Evolutionary conservation across 352 stramenopile genomes (phyloP), one percentile per base, ranked within the genome.

Genomic region (Stramenopiles sp.): DNA sequence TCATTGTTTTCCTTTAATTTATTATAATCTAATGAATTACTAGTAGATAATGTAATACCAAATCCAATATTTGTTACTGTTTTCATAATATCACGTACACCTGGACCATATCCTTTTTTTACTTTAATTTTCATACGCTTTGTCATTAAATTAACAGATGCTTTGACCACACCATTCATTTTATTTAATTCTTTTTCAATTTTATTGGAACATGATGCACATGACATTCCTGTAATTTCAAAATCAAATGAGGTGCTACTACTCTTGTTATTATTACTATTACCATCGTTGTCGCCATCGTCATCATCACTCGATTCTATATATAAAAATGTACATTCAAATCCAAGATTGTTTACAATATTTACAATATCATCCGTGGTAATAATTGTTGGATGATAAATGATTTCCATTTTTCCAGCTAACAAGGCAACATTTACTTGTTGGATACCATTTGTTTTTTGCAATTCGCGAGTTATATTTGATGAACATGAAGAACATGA

Each of bases 1-100:
- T 86, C 81, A 4, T 90, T 89, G 74, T 93, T 90, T 76, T 91
- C 84, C 38, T 90, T 89, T 43, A 94, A 85, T 20, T 85, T 89
- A 0, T 89, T 86, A 79, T 90, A 85, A 77, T 92, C 88, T 29
- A 84, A 83, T 76, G 63, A 90, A 29, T 86, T 85, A 6, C 83
- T 73, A 0, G 87, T 80, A 76, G 92, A 88, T 38, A 89, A 84
- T 1, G 84, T 84, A 1, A 77, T 80, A 6, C 31, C 6, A 73
- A 82, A 84, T 0, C 82, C 82, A 53, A 84, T 38, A 1, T 1
- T 63, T 1, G 43, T 65, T 7, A 84, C 80, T 32, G 85, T 79
- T 0, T 63, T 63, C 20, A 85, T 83, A 63, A 81, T 83, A 78
- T 83, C 79, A 0, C 82, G 85, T 33, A 83, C 32, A 29, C 85